Evolutionary conservation across 2,329 filamentous ascomycete species (phyloP).

Genomic region (Fusarium algeriense): DNA sequence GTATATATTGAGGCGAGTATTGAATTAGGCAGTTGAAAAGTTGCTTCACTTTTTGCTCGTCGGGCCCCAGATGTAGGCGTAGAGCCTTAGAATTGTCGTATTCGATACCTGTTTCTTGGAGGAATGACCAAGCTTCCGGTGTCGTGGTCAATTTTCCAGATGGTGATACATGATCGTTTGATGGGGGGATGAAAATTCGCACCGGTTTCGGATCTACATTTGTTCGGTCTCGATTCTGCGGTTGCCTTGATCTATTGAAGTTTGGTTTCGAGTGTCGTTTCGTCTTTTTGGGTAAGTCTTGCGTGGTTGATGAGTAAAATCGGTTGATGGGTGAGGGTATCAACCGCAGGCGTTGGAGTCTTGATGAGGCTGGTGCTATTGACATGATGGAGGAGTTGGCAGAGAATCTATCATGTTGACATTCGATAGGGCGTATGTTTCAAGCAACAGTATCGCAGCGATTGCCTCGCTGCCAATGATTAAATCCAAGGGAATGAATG

Average conservation of each 20-base stretch:
- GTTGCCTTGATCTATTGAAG: neutral
- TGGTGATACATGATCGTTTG: constrained; percentile 34
- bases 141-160: constrained; percentile 49
- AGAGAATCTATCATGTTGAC: constrained; percentile 31
- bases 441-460: neutral
- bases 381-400: constrained; percentile 41
- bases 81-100: constrained; percentile 41
- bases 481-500: neutral
- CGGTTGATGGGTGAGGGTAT: constrained; percentile 20
- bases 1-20: constrained; percentile 48
- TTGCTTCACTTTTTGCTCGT: constrained; percentile 21
- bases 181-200: constrained; percentile 35
- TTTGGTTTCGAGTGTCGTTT: neutral
- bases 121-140: constrained; percentile 46
- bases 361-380: constrained; percentile 37
- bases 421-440: neutral
- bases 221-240: neutral
- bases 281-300: constrained; percentile 5
- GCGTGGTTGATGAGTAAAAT: constrained; percentile 28
- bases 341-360: constrained; percentile 24
- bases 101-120: constrained; percentile 45
- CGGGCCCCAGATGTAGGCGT: constrained; percentile 21
- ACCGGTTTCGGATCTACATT: neutral
- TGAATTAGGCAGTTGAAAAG: constrained; percentile 43
- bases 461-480: neutral